Evolutionary conservation across 2,329 filamentous ascomycete genomes (phyloP).

Genomic region (Sporothrix phasma): DNA sequence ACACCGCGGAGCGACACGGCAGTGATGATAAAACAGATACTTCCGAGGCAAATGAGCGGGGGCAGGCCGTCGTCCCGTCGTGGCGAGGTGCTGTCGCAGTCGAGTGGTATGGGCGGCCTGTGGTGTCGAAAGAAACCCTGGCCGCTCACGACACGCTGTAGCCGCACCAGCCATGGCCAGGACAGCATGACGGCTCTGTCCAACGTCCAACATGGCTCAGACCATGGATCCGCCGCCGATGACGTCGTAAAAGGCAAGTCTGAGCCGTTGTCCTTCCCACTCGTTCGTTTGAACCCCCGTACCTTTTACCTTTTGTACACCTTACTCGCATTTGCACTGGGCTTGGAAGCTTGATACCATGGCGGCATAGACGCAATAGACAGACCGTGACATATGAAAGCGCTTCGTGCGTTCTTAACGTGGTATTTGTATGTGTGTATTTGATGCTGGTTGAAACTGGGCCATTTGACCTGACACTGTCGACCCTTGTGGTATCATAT

Average conservation of each 20-base stretch:
- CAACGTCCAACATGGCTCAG: background rate
- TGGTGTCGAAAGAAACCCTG: conserved; percentile 23
- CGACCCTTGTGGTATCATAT: too few relatives aligned
- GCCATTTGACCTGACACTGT: too few relatives aligned
- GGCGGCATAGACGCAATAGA: background rate
- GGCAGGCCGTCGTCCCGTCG: background rate
- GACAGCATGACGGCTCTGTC: background rate
- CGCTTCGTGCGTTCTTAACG: too few relatives aligned
- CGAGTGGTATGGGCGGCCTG: background rate
- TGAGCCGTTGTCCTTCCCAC: too few relatives aligned
- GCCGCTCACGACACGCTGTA: background rate
- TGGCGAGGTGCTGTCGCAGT: background rate
- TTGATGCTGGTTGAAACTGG: too few relatives aligned
- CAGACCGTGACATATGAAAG: too few relatives aligned
- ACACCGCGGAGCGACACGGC: conserved; percentile 30
- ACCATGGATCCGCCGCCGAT: background rate
- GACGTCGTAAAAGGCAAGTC: conserved; percentile 18
- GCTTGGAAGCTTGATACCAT: conserved; percentile 1
- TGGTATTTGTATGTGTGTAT: too few relatives aligned
- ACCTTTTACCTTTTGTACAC: background rate
- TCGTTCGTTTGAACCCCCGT: too few relatives aligned
- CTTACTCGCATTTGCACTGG: background rate
- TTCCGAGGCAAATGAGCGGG: conserved; percentile 45
- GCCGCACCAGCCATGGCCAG: background rate
- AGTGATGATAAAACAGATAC: conserved; percentile 67